A percentile compares a stretch with the other conserved stretches of the same genome.
These are phyloP conservation scores for Tylopilus intermedius DNA, from an alignment of 768 basidiomycete species.

Conservation along the genomic window DNA sequence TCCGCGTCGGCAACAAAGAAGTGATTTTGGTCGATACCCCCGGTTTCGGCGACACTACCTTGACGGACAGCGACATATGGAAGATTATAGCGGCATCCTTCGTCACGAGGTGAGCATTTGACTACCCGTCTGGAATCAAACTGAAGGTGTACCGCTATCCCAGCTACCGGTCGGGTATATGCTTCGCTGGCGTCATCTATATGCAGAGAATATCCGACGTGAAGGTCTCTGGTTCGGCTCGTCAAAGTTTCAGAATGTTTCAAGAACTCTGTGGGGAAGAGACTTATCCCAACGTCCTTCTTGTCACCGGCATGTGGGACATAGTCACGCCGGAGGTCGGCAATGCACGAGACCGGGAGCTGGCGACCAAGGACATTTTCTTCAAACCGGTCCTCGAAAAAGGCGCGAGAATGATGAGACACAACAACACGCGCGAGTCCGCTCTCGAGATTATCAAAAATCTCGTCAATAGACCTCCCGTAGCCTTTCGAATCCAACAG, in stretches of 20 bases:
- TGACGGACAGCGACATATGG: constrained; percentile 46
- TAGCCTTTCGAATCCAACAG: constrained; percentile 47
- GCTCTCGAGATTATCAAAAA: constrained; percentile 40
- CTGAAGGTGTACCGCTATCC: neutral
- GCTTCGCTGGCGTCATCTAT: constrained; percentile 45
- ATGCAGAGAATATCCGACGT: constrained; percentile 49
- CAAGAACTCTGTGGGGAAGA: constrained; percentile 47
- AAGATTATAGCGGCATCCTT: constrained; percentile 43
- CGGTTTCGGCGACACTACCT: constrained; percentile 53
- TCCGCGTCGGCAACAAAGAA: constrained; percentile 26
- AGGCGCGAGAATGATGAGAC: constrained; percentile 41
- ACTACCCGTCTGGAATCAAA: neutral
- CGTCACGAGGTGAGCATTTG: constrained; percentile 20
- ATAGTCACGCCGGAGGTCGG: constrained; percentile 32
- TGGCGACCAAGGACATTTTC: constrained; percentile 39
- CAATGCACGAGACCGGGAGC: constrained; percentile 38
- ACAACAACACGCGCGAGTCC: constrained; percentile 39
- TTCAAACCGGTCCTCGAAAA: constrained; percentile 47
- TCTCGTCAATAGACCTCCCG: constrained; percentile 35
- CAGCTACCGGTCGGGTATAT: constrained; percentile 25
- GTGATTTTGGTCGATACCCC: constrained; percentile 58
- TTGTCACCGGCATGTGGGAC: constrained; percentile 53
- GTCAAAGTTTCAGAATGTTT: constrained; percentile 47
- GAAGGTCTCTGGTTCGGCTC: constrained; percentile 43
- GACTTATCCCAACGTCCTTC: constrained; percentile 41